Evolutionary conservation across 495 filamentous ascomycete genomes (phyloP), one percentile per base, ranked within the genome.

Genomic region (Antarctomyces pellizariae): DNA sequence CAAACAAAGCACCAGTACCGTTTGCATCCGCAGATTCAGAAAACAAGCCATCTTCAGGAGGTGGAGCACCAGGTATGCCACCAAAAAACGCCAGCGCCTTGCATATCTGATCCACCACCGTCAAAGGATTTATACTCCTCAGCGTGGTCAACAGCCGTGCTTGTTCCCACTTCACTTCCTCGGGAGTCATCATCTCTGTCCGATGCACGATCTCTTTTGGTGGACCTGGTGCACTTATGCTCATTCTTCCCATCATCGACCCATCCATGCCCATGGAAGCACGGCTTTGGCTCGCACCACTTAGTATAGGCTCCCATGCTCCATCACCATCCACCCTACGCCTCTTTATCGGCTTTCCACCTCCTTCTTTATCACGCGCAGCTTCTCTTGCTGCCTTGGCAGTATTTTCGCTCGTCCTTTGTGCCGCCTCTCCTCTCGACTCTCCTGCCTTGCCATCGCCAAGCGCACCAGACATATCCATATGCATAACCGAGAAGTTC

Each of bases 11-110:
- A 9, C 61, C 61, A 3, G 54, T 51, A 16, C 60, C 61, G 34
- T 59, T 62, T 13, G 54, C 48, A 30, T 58, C 52, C 11, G 54
- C 58, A 36, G 59, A 64, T 25, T 54, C 50, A 3, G 61, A 59
- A 29, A 64, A 66, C 16, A 46, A 44, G 25, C 47, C 57, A 41
- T 60, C 47, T 15, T 46, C 41, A 1, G 61, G 59, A 12, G 61
- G 54, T 7, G 57, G 59, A 4, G 58, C 61, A 4, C 53, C 59
- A 9, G 61, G 61, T 15, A 64, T 54, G 16, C 61, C 59, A 6
- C 61, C 61, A 41, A 66, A 66, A 29, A 59, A 66, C 17, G 59
- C 57, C 29, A 66, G 39, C 2, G 59, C 61, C 34, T 56, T 66
- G 31, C 61, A 66, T 12, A 66, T 49, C 24, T 64, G 61, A 28